Evolutionary conservation across 371 early-diverging fungal genomes (phyloP).

Genomic region (Lichtheimia hyalospora): DNA sequence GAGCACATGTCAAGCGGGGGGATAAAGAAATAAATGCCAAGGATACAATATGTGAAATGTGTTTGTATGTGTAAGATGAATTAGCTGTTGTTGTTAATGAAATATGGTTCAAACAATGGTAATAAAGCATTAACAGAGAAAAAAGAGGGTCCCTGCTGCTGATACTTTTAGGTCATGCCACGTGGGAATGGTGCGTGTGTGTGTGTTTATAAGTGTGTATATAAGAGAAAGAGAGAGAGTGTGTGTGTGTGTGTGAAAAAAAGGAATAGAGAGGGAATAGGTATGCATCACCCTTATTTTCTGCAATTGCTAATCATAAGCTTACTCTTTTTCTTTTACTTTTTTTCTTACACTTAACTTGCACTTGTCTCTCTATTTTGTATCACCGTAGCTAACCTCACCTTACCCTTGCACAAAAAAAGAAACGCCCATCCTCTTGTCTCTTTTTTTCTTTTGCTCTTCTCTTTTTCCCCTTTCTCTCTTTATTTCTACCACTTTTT

Average conservation of each 20-base stretch:
- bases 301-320: neutral
- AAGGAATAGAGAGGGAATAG: too few relatives aligned
- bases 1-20: too few relatives aligned
- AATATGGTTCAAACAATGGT: too few relatives aligned
- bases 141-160: constrained; percentile 5
- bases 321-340: neutral
- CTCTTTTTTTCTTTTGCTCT: neutral
- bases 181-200: constrained; percentile 1
- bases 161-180: constrained; percentile 4
- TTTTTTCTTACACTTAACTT: neutral
- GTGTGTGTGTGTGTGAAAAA: too few relatives aligned
- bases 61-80: too few relatives aligned
- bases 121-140: neutral
- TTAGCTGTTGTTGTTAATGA: too few relatives aligned
- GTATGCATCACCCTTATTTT: too few relatives aligned
- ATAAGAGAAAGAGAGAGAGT: too few relatives aligned
- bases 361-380: neutral
- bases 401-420: constrained; percentile 10
- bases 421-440: constrained; percentile 5
- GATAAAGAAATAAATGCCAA: too few relatives aligned
- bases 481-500: neutral
- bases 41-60: too few relatives aligned
- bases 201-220: too few relatives aligned
- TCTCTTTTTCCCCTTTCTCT: constrained; percentile 6
- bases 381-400: constrained; percentile 1